Evolutionary conservation across 2,329 filamentous ascomycete genomes (phyloP).

Genomic region (Paraphoma sp.): DNA sequence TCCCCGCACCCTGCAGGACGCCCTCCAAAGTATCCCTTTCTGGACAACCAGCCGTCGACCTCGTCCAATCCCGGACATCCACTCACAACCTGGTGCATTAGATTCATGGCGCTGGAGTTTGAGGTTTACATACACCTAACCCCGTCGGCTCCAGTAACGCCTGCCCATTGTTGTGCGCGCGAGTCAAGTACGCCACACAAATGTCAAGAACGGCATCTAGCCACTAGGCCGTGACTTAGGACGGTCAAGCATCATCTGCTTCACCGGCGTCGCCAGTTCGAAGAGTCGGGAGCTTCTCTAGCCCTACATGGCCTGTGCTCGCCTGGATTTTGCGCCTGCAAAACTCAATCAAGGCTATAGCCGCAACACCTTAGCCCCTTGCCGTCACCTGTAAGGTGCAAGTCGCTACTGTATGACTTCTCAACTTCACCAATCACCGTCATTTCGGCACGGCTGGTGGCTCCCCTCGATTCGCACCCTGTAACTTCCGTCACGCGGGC

Average conservation of each 20-base stretch:
- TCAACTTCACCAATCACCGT: constrained; percentile 11
- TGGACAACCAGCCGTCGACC: not conserved
- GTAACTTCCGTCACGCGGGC: constrained; percentile 30
- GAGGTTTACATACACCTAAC: not conserved
- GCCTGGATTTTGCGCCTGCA: constrained; percentile 5
- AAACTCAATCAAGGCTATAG: constrained; percentile 8
- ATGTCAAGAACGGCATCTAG: constrained; percentile 13
- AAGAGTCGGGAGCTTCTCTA: not conserved
- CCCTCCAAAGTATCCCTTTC: not conserved
- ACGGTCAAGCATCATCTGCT: constrained; percentile 1
- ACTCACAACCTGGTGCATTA: no score
- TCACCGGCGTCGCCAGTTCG: not conserved
- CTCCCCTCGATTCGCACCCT: constrained; percentile 18
- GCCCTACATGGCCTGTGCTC: constrained; percentile 11
- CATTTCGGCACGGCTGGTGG: constrained; percentile 13
- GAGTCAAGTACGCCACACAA: not conserved
- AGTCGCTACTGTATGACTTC: constrained; percentile 7
- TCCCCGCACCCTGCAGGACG: not conserved
- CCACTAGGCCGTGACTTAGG: constrained; percentile 15
- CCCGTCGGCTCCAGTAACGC: constrained; percentile 5
- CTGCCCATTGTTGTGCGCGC: constrained; percentile 6
- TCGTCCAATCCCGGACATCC: not conserved
- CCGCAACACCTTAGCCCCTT: constrained; percentile 26
- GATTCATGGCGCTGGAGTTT: not conserved
- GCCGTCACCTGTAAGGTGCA: not conserved